Percentiles rank a stretch among this genome's conserved stretches.
These are phyloP conservation scores for Stemphylium lycopersici DNA, from an alignment of 2,329 filamentous ascomycete species.

Conservation along the genomic window DNA sequence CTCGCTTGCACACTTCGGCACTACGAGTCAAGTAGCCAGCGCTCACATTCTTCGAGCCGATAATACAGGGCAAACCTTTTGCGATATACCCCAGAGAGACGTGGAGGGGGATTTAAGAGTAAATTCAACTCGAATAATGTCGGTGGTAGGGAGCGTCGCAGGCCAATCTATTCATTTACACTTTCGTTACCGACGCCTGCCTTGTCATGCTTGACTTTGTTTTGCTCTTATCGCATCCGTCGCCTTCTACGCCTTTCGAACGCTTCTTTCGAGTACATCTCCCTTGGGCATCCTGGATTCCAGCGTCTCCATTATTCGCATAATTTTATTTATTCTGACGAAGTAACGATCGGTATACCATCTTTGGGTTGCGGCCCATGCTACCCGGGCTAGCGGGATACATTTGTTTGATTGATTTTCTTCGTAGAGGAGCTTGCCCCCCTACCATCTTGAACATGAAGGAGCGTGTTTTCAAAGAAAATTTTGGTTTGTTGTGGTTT, in stretches of 20 bases:
- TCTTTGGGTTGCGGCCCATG: conserved; percentile 23
- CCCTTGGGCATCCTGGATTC: conserved; percentile 1
- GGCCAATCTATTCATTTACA: conserved; percentile 43
- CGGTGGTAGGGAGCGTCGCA: conserved; percentile 47
- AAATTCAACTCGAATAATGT: conserved; percentile 42
- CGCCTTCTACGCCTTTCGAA: conserved; percentile 1
- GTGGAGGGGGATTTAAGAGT: conserved; percentile 27
- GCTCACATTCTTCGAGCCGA: conserved; percentile 25
- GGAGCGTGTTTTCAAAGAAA: conserved; percentile 4
- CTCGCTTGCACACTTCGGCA: too few species aligned
- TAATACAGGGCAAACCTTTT: conserved; percentile 38
- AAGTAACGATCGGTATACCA: conserved; percentile 46
- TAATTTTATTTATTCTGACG: conserved; percentile 31
- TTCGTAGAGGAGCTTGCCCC: neutral
- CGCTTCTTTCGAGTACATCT: too few species aligned
- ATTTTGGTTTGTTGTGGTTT: conserved; percentile 13
- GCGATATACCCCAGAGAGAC: conserved; percentile 35
- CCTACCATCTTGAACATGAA: conserved; percentile 1
- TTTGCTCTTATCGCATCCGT: conserved; percentile 15
- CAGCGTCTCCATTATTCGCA: conserved; percentile 22
- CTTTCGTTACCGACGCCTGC: conserved; percentile 33
- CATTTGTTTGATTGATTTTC: conserved; percentile 17
- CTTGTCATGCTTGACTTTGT: conserved; percentile 28
- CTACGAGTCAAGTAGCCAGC: too few species aligned
- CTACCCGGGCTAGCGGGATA: conserved; percentile 27